Conservation (phyloP, 345 rosid species). For the Erodium maritimum region DNA sequence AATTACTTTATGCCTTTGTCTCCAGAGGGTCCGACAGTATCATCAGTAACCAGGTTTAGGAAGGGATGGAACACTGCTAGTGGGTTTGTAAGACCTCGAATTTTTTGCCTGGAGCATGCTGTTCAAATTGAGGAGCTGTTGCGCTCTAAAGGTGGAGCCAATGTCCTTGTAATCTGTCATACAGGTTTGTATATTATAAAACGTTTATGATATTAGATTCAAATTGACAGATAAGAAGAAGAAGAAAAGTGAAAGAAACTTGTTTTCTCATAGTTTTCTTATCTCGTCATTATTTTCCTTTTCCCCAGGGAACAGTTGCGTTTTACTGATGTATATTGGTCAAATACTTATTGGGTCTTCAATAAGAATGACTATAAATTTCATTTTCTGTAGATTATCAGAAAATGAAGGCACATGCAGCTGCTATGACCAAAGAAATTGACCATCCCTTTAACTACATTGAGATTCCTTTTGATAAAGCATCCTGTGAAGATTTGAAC, state of each 20-base stretch:
- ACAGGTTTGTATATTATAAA: slow-evolving; percentile 42
- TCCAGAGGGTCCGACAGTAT: slow-evolving; percentile 18
- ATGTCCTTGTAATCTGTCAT: slow-evolving; percentile 79
- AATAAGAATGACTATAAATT: not conserved
- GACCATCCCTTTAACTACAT: slow-evolving; percentile 43
- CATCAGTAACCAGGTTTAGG: slow-evolving; percentile 11
- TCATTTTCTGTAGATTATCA: slow-evolving; percentile 55
- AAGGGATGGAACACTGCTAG: slow-evolving; percentile 44
- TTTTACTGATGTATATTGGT: not conserved
- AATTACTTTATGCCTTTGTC: slow-evolving; percentile 5
- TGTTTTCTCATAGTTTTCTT: not conserved
- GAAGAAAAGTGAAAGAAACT: no score
- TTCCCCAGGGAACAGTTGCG: not conserved
- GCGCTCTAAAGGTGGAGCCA: slow-evolving; percentile 70
- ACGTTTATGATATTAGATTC: not conserved
- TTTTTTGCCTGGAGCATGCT: slow-evolving; percentile 95
- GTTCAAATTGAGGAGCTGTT: slow-evolving; percentile 60
- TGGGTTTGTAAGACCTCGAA: slow-evolving; percentile 60
- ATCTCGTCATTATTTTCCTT: not conserved
- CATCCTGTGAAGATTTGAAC: slow-evolving; percentile 57
- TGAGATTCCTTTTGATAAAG: slow-evolving; percentile 51
- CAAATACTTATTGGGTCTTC: not conserved
- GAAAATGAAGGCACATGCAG: slow-evolving; percentile 83
- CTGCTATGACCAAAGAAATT: slow-evolving; percentile 62
- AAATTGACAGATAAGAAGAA: slow-evolving; percentile 1